Evolutionary conservation across 768 basidiomycete species (phyloP), one percentile per base, ranked within the genome.

Genomic region (Melanogaster broomeanus): DNA sequence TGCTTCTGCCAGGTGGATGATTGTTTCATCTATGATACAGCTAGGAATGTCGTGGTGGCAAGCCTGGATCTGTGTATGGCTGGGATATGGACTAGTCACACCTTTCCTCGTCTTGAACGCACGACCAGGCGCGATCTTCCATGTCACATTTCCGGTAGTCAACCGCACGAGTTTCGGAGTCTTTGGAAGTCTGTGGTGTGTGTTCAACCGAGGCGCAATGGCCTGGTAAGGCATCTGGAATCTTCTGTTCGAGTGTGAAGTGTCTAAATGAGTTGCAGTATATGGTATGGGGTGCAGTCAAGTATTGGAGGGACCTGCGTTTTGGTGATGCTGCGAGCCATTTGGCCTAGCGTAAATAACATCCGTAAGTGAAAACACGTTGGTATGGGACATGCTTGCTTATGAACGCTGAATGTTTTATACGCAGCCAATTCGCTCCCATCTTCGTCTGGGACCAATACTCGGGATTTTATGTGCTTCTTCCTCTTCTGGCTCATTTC

Each of bases 401-500:
- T 24, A 48, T 51, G 52, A 28, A 48, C 25, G 40, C 30, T 18
- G 35, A 30, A 11, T 3, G 30, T 30, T 40, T 57, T 46, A 22
- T 30, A 48, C 42, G 31, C 48, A 88, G 83, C 81, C 22, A 92
- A 92, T 74, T 74, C 77, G 52, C 76, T 91, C 60, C 85, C 88
- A n/a, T 77, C 73, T 21, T 85, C 83, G 12, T 83, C 87, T 52
- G 88, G 89, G 39, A 91, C 82, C 28, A 87, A 76, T 49, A 85
- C 86, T n/a, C 78, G 80, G 47, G 83, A 88, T 70, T 88, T 86
- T 58, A 72, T 90, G 73, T 83, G 82, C 58, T 93, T 93, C 80
- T 86, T 93, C 77, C 74, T 93, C 51, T 94, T 92, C 76, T 93
- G 88, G 85, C 71, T 91, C 24, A 77, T 90, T 34, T 87, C 84